A percentile compares a stretch with the other conserved stretches of the same genome.
These are phyloP conservation scores for Penium margaritaceum DNA, from an alignment of 139 green algal genomes.

Conservation along the genomic window DNA sequence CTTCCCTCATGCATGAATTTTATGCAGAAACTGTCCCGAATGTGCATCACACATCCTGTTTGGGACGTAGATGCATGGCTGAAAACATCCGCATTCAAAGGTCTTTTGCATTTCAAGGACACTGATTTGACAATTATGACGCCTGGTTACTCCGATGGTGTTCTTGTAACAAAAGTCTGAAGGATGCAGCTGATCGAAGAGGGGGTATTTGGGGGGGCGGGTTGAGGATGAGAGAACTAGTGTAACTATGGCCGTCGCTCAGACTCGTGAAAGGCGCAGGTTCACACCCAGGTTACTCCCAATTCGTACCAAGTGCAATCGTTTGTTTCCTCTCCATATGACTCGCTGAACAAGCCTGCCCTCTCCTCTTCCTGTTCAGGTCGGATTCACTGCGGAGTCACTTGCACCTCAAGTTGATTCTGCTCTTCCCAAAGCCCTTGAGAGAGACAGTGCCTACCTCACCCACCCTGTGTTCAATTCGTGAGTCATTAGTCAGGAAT, in stretches of 20 bases:
- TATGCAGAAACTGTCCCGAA: too few species aligned
- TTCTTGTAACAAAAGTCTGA: too few species aligned
- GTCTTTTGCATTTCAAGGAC: too few species aligned
- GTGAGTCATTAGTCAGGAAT: constrained; percentile 19
- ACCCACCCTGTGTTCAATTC: constrained; percentile 53
- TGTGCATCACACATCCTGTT: too few species aligned
- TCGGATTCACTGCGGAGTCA: constrained; percentile 64
- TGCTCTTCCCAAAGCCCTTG: constrained; percentile 49
- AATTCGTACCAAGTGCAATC: neutral
- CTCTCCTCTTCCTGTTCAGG: constrained; percentile 13
- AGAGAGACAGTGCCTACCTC: constrained; percentile 64
- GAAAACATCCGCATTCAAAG: too few species aligned
- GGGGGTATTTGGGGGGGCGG: too few species aligned
- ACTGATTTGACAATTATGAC: too few species aligned
- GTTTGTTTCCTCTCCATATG: neutral
- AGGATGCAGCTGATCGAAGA: too few species aligned
- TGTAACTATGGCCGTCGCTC: neutral
- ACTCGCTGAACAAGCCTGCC: neutral
- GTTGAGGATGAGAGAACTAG: too few species aligned
- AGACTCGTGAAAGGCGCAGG: neutral
- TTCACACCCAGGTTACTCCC: neutral
- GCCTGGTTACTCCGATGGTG: too few species aligned
- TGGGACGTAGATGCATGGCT: too few species aligned
- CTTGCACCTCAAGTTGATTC: constrained; percentile 59
- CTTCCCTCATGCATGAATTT: too few species aligned